Conservation (phyloP, 2,329 filamentous ascomycete species). For the Nothopassalora personata region DNA sequence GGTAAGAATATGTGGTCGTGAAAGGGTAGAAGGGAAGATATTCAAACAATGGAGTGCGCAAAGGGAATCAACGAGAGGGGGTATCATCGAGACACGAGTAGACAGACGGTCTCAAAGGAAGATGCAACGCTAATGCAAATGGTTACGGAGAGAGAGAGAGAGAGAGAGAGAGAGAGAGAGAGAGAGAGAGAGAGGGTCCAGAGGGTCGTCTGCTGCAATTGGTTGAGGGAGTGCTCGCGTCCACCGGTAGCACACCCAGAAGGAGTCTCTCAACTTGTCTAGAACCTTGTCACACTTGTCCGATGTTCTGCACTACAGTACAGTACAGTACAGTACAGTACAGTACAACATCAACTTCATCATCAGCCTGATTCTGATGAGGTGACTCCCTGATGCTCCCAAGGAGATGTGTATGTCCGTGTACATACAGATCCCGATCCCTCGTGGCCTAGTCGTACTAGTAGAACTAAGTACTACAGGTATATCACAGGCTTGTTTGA, state of each 20-base stretch:
- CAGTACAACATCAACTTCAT: too few species aligned
- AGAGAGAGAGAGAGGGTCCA: too few species aligned
- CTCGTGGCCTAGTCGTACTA: too few species aligned
- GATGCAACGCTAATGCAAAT: conserved; percentile 12
- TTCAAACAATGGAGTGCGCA: background rate
- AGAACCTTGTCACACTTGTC: background rate
- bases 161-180: too few species aligned
- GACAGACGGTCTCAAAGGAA: conserved; percentile 1
- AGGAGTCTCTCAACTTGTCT: conserved; percentile 3
- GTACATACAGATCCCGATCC: too few species aligned
- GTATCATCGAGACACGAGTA: background rate
- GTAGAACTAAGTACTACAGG: too few species aligned
- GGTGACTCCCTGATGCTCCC: background rate
- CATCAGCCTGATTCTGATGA: background rate
- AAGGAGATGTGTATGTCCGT: too few species aligned
- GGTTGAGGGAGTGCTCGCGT: conserved; percentile 12
- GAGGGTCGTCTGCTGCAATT: conserved; percentile 16
- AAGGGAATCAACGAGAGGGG: background rate
- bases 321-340: too few species aligned
- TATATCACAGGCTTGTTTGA: too few species aligned
- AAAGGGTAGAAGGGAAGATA: background rate
- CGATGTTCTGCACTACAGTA: background rate
- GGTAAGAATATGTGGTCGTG: background rate
- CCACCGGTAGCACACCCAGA: conserved; percentile 4
- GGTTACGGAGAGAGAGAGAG: conserved; percentile 6